These are phyloP conservation scores for Xerocomellus amylosporus DNA, from an alignment of 768 basidiomycete species.

Conservation along the genomic window DNA sequence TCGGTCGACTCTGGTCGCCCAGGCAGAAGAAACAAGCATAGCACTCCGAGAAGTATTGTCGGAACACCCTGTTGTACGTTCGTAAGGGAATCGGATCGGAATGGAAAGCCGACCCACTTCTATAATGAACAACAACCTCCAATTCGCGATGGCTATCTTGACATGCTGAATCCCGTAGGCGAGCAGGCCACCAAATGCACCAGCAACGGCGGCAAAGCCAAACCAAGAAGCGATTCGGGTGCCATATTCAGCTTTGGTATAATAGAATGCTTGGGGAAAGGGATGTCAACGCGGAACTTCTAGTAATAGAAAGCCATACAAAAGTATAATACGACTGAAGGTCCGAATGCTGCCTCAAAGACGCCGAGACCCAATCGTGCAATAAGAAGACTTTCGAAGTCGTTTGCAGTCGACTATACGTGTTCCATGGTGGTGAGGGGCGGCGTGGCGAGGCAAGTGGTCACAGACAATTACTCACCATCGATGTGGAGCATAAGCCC, in stretches of 20 bases:
- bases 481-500: slow-evolving; percentile 69
- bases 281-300: slow-evolving; percentile 16
- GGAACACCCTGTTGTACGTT: slow-evolving; percentile 53
- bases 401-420: slow-evolving; percentile 24
- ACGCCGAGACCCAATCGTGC: slow-evolving; percentile 32
- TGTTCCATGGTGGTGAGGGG: neutral
- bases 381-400: slow-evolving; percentile 29
- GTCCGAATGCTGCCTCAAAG: slow-evolving; percentile 36
- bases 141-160: slow-evolving; percentile 37
- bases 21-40: slow-evolving; percentile 32
- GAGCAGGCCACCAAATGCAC: slow-evolving; percentile 56
- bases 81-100: neutral
- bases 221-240: slow-evolving; percentile 51
- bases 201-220: slow-evolving; percentile 54
- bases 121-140: slow-evolving; percentile 37
- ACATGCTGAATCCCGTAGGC: slow-evolving; percentile 50
- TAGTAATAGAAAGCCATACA: slow-evolving; percentile 11
- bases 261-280: slow-evolving; percentile 41
- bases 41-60: slow-evolving; percentile 26
- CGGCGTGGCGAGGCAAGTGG: neutral
- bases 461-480: slow-evolving; percentile 41
- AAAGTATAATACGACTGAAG: slow-evolving; percentile 33
- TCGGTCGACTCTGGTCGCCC: slow-evolving; percentile 33
- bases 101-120: slow-evolving; percentile 13
- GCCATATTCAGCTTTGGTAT: slow-evolving; percentile 47